A percentile compares a stretch with the other conserved stretches of the same genome.
These are phyloP conservation scores for Saxophila tyrrhenica DNA, from an alignment of 495 filamentous ascomycete species.

Conservation along the genomic window DNA sequence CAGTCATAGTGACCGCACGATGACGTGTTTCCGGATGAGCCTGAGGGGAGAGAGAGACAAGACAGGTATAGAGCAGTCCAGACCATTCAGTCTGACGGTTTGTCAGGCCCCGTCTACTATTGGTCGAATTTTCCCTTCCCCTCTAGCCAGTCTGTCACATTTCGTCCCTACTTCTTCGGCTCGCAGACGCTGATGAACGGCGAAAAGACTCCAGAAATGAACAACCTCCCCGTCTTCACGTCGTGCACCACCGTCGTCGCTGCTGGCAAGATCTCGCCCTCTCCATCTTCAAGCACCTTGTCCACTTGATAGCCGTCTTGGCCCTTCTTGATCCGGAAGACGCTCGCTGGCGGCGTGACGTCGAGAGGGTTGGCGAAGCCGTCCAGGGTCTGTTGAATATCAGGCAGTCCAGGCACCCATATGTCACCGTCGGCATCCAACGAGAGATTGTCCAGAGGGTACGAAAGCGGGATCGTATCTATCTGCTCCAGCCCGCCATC, in stretches of 20 bases:
- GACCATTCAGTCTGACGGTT: no score
- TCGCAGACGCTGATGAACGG: slow-evolving; percentile 4
- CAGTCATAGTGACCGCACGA: no score
- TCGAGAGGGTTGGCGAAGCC: not conserved
- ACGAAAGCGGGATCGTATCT: not conserved
- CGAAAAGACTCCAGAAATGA: not conserved
- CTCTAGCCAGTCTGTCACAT: no score
- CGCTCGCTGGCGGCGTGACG: not conserved
- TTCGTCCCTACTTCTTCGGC: no score
- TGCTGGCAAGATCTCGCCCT: not conserved
- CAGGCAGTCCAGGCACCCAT: not conserved
- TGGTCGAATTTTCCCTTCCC: no score
- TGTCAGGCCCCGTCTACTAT: no score
- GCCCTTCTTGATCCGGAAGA: slow-evolving; percentile 2
- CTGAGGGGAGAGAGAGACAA: no score
- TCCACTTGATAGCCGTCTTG: not conserved
- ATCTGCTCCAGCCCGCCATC: not conserved
- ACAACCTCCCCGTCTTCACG: not conserved
- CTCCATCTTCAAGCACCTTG: slow-evolving; percentile 1
- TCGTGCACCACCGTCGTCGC: slow-evolving; percentile 2
- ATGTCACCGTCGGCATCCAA: not conserved
- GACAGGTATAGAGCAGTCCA: no score
- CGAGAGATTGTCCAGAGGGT: not conserved
- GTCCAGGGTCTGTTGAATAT: not conserved
- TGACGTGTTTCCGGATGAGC: no score